These are phyloP conservation scores for Rosa rugosa DNA, from an alignment of 306 rosid genomes.

Conservation along the genomic window DNA sequence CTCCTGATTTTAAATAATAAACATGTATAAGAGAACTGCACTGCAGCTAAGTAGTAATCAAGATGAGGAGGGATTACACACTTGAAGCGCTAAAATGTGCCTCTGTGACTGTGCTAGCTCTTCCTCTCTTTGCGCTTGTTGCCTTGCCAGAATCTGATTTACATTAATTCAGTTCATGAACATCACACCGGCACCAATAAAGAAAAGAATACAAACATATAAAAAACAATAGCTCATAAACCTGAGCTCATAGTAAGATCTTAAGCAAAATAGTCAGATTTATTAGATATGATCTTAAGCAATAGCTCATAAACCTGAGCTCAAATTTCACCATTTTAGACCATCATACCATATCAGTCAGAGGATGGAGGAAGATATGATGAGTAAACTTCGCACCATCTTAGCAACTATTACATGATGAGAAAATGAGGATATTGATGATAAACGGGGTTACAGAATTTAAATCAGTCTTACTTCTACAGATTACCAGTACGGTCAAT, in stretches of 20 bases:
- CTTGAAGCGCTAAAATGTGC: conserved; percentile 98
- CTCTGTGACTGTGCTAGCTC: conserved; percentile 91
- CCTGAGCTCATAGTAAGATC: background rate
- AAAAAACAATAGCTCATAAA: background rate
- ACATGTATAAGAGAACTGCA: conserved; percentile 16
- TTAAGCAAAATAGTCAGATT: background rate
- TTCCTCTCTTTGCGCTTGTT: conserved; percentile 98
- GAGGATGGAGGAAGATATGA: background rate
- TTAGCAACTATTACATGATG: background rate
- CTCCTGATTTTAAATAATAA: conserved; percentile 55
- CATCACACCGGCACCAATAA: conserved; percentile 15
- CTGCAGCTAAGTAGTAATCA: conserved; percentile 14
- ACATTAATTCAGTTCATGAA: conserved; percentile 18
- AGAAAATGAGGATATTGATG: background rate
- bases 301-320: too few species aligned
- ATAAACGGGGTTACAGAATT: background rate
- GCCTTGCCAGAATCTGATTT: conserved; percentile 92
- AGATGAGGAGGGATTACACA: conserved; percentile 36
- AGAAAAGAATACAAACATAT: background rate
- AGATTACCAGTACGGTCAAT: background rate
- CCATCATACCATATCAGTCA: background rate
- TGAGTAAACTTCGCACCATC: background rate
- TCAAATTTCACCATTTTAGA: background rate
- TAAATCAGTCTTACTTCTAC: background rate
- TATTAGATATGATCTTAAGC: too few species aligned